Conservation (phyloP, 2,329 filamentous ascomycete species). For the Leptographium wingfieldii region DNA sequence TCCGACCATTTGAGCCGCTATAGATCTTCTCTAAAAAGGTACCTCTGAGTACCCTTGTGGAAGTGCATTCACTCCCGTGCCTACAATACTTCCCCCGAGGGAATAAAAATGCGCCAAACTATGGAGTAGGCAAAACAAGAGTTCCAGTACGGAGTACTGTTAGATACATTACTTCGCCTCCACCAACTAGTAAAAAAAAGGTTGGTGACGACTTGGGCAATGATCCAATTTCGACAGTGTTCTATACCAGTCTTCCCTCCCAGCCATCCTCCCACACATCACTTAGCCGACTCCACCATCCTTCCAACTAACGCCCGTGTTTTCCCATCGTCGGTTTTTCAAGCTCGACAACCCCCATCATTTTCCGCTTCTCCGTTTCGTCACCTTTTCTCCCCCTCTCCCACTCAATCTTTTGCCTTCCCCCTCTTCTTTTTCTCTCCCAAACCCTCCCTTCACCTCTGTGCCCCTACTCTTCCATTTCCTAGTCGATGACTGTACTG, state of each 20-base stretch:
- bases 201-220: neutral
- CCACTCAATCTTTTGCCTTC: neutral
- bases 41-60: neutral
- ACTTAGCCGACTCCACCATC: neutral
- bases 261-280: neutral
- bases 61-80: neutral
- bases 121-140: neutral
- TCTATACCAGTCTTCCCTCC: neutral
- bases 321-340: constrained; percentile 1
- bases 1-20: neutral
- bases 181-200: neutral
- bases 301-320: neutral
- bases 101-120: neutral
- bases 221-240: neutral
- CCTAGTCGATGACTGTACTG: neutral
- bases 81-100: neutral
- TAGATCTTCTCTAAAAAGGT: neutral
- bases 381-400: neutral
- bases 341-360: neutral
- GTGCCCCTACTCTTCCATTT: neutral
- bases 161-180: neutral
- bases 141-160: neutral
- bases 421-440: constrained; percentile 2
- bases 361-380: constrained; percentile 6
- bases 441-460: neutral